phyloP scores from a whole-genome alignment of 306 rosid genomes.

The Alnus rubra region DNA sequence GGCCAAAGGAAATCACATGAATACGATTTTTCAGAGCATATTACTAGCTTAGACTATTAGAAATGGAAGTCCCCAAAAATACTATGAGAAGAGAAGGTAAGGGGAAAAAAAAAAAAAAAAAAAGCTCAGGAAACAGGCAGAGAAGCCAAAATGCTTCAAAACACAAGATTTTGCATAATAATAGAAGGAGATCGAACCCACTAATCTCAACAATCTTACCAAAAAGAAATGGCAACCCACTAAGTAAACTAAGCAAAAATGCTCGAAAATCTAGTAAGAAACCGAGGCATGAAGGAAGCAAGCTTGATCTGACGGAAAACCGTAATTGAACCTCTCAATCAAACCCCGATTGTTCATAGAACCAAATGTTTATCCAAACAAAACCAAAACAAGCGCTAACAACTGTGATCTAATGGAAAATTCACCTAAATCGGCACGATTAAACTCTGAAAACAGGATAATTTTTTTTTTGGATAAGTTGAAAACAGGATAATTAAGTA shows the following conservation, averaged over 20 bases:
- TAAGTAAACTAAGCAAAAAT: constrained; percentile 1
- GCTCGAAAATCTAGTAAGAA: constrained; percentile 5
- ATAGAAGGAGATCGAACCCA: neutral
- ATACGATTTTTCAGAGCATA: neutral
- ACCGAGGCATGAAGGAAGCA: constrained; percentile 16
- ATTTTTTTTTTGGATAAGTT: neutral
- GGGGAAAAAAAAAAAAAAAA: no score
- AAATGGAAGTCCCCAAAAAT: neutral
- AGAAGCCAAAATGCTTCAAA: neutral
- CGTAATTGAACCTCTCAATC: neutral
- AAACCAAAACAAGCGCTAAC: constrained; percentile 16
- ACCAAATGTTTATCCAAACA: neutral
- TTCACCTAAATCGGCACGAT: neutral
- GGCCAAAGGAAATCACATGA: neutral
- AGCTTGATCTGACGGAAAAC: constrained; percentile 22
- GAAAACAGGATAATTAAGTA: neutral
- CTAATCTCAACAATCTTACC: neutral
- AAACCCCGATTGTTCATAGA: neutral
- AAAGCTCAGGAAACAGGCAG: neutral
- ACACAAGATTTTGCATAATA: neutral
- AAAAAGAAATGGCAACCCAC: constrained; percentile 8
- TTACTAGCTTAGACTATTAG: neutral
- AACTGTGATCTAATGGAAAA: constrained; percentile 17
- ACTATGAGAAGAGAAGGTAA: neutral
- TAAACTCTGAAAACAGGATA: neutral